These are phyloP conservation scores for Talaromyces sp. DNA, from an alignment of 2,329 filamentous ascomycete species.

Conservation along the genomic window DNA sequence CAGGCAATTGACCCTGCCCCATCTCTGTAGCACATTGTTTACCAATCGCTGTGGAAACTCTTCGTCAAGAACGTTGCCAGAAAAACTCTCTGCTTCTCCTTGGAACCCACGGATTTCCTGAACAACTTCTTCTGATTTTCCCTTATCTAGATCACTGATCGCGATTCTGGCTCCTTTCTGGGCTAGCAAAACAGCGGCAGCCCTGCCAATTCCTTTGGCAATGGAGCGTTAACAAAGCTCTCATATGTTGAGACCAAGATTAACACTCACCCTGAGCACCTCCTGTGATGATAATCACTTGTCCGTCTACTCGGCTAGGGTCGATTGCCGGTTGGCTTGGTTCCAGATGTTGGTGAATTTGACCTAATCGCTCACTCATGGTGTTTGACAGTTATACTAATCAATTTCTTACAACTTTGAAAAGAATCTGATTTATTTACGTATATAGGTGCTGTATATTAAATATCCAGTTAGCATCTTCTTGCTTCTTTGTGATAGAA, in stretches of 20 bases:
- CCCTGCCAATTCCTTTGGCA: conserved; percentile 10
- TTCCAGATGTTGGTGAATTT: conserved; percentile 8
- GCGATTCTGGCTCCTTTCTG: conserved; percentile 13
- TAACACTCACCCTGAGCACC: conserved; percentile 8
- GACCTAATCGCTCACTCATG: conserved; percentile 4
- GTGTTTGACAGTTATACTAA: too few species aligned
- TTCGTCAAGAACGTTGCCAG: not conserved
- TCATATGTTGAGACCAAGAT: too few species aligned
- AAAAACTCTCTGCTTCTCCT: not conserved
- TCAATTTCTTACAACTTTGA: too few species aligned
- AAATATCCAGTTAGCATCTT: too few species aligned
- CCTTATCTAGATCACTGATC: conserved; percentile 10
- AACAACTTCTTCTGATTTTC: conserved; percentile 9
- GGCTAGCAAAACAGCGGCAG: conserved; percentile 9
- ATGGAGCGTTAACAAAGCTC: not conserved
- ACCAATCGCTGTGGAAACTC: conserved; percentile 5
- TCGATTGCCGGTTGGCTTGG: not conserved
- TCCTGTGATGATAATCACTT: conserved; percentile 14
- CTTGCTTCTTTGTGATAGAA: too few species aligned
- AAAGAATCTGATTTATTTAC: too few species aligned
- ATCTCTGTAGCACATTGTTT: conserved; percentile 6
- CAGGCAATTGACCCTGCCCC: conserved; percentile 11
- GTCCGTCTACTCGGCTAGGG: conserved; percentile 10
- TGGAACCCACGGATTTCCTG: not conserved
- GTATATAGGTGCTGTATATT: too few species aligned